These are phyloP conservation scores for Mimosa bimucronata DNA, from an alignment of 306 rosid species.

Conservation along the genomic window DNA sequence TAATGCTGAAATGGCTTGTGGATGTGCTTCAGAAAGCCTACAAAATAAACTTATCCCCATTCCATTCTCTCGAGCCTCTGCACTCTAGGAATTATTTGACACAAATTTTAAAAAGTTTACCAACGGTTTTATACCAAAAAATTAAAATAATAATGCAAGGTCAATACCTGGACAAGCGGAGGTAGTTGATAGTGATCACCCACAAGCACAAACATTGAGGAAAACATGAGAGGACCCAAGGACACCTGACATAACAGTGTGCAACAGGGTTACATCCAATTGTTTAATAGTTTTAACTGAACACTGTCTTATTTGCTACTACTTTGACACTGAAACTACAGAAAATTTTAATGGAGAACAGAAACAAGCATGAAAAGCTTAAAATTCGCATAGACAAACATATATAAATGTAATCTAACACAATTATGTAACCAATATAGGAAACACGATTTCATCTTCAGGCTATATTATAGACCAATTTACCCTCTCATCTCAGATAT, in stretches of 20 bases:
- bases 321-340: background rate
- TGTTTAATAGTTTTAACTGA: background rate
- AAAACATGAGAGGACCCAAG: conserved; percentile 87
- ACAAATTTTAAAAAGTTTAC: conserved; percentile 12
- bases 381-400: background rate
- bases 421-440: background rate
- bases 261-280: background rate
- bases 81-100: conserved; percentile 56
- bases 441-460: background rate
- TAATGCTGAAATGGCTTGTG: conserved; percentile 83
- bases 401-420: background rate
- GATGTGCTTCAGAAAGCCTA: conserved; percentile 95
- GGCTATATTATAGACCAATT: background rate
- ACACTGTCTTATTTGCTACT: background rate
- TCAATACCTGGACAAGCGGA: conserved; percentile 83
- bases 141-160: background rate
- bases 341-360: background rate
- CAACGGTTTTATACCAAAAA: conserved; percentile 12
- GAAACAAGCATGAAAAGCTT: conserved; percentile 11
- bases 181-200: conserved; percentile 98
- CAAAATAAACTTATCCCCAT: conserved; percentile 91
- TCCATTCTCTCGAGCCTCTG: conserved; percentile 93
- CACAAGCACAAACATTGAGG: conserved; percentile 87
- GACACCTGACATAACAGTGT: conserved; percentile 69
- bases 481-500: background rate